Evolutionary conservation across 352 stramenopile species (phyloP).

Genomic region (Salisapilia sapeloensis): DNA sequence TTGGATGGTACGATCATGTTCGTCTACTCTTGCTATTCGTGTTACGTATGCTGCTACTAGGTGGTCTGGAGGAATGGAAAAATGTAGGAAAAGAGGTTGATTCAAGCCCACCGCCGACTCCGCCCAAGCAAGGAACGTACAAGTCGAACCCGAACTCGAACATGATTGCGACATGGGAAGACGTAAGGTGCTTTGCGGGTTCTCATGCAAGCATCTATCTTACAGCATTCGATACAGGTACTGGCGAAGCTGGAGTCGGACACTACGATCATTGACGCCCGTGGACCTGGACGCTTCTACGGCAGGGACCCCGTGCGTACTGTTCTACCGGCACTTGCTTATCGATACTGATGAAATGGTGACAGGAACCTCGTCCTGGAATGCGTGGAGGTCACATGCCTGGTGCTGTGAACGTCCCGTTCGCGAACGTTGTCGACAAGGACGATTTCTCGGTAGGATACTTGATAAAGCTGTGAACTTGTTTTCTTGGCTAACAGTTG

Average conservation of each 20-base stretch:
- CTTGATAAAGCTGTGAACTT: slow-evolving; percentile 12
- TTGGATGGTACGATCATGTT: slow-evolving; percentile 49
- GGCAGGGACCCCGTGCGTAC: slow-evolving; percentile 55
- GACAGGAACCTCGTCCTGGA: slow-evolving; percentile 79
- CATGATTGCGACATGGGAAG: slow-evolving; percentile 33
- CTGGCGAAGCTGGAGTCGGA: slow-evolving; percentile 32
- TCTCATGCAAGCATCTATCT: not conserved
- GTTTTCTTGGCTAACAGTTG: slow-evolving; percentile 16
- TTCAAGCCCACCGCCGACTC: slow-evolving; percentile 10
- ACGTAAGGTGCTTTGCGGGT: slow-evolving; percentile 8
- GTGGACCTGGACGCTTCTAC: slow-evolving; percentile 74
- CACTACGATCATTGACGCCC: slow-evolving; percentile 84
- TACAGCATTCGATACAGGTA: slow-evolving; percentile 9
- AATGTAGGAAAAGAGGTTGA: slow-evolving; percentile 23
- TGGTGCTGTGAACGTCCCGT: slow-evolving; percentile 81
- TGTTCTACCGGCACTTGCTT: not conserved
- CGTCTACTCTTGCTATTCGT: not conserved
- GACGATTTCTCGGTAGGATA: slow-evolving; percentile 68
- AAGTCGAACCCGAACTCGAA: slow-evolving; percentile 23
- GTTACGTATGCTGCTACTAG: slow-evolving; percentile 5
- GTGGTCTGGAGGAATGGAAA: slow-evolving; percentile 57
- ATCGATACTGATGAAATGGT: not conserved
- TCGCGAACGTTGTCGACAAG: slow-evolving; percentile 66
- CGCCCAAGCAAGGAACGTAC: slow-evolving; percentile 15
- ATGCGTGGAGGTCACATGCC: slow-evolving; percentile 88